A percentile compares a stretch with the other conserved stretches of the same genome.
Conservation (phyloP, 1,284 basidiomycete genomes). For the Puccinia triticina region DNA sequence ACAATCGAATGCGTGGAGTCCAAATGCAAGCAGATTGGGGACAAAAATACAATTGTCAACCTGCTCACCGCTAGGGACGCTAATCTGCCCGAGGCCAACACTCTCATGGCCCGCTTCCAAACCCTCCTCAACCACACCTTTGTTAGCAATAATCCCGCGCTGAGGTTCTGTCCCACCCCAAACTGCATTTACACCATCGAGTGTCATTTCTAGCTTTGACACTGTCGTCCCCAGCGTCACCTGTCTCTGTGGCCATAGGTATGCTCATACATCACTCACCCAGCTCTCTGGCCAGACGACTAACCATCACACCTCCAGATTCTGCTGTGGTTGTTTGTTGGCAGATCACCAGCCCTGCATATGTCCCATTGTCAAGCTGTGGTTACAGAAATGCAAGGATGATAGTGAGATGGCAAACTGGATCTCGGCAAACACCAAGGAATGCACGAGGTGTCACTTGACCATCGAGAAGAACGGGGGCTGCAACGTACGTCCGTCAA, state of each 20-base stretch:
- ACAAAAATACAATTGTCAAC: constrained; percentile 63
- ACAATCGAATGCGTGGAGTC: constrained; percentile 89
- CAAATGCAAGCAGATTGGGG: constrained; percentile 76
- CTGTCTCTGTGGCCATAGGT: constrained; percentile 73
- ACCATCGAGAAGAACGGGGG: constrained; percentile 99
- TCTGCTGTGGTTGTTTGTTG: constrained; percentile 62
- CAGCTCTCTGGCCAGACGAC: background rate
- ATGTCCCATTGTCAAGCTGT: constrained; percentile 84
- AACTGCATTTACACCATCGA: constrained; percentile 77
- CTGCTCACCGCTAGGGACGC: constrained; percentile 59
- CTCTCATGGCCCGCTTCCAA: constrained; percentile 67
- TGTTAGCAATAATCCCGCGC: constrained; percentile 77
- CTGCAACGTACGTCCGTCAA: constrained; percentile 76
- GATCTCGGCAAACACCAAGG: constrained; percentile 99
- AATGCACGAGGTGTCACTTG: constrained; percentile 90
- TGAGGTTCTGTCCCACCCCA: constrained; percentile 86
- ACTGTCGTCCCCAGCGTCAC: constrained; percentile 84
- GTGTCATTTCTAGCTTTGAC: constrained; percentile 73
- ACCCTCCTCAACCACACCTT: constrained; percentile 86
- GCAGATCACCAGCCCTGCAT: constrained; percentile 85
- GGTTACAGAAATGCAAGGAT: constrained; percentile 96
- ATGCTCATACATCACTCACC: constrained; percentile 58
- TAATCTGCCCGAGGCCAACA: background rate
- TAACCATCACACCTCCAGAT: constrained; percentile 66
- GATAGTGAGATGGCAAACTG: constrained; percentile 98